Evolutionary conservation across 2,329 filamentous ascomycete genomes (phyloP), one percentile per base, ranked within the genome.

Genomic region (Fusarium cicatricum): DNA sequence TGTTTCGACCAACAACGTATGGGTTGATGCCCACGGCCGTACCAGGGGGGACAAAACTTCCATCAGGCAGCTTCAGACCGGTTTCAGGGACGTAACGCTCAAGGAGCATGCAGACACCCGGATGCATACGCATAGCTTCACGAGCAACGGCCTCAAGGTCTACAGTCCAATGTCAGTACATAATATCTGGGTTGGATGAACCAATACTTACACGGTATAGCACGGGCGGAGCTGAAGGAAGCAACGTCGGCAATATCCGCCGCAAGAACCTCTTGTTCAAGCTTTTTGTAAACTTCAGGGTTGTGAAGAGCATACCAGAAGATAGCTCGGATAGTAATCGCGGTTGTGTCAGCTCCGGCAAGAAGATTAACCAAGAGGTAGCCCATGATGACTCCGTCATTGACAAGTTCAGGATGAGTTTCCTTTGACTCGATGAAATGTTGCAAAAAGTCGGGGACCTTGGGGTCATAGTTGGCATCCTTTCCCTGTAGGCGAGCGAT

Each of bases 101-200:
- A 1, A 83, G 72, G 0, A 76, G 58, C 60, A 81, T 72, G 6
- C 75, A 75, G 4, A 80, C 72, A 3, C 74, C 75, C 0, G 80
- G 79, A 50, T 82, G 77, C 4, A 82, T 66, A 11, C 82, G 76
- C 64, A 80, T 73, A 2, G 77, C 73, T 66, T 85, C 82, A 21
- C 77, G 77, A 16, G 83, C 71, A 4, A 80, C 76, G 0, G 81
- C 80, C 34, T 77, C 71, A 4, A 82, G 68, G 56, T 64, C 23
- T 26, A 7, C 21, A 26, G 6, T 26, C 23, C 9, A 10, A 10
- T 26, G 23, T 26, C 23, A 26, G 9, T 10, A 7, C 9, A 8
- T 26, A 3, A 26, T 26, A 4, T 26, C 7, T 8, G 9, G 23
- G 6, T 8, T 10, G 9, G 23, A 8, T 26, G 23, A 8, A 26